Percentiles rank a stretch among this genome's conserved stretches.
Evolutionary conservation across 805 yeast genomes (phyloP).

Genomic region (Metschnikowia noctiluminum): DNA sequence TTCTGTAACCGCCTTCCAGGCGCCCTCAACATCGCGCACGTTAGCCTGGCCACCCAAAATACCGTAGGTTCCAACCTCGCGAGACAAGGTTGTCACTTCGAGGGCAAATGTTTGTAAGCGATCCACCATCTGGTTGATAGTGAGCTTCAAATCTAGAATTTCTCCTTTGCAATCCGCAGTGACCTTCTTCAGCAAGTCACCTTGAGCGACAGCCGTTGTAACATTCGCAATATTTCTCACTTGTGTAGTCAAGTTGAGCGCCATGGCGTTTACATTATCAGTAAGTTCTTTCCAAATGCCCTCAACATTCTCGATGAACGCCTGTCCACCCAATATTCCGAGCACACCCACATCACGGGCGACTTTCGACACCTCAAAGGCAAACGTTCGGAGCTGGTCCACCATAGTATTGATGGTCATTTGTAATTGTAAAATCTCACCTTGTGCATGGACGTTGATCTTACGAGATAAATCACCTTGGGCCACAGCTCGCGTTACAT

Average conservation of each 20-base stretch:
- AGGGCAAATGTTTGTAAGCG: constrained; percentile 46
- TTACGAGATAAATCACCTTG: constrained; percentile 79
- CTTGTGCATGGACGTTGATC: constrained; percentile 88
- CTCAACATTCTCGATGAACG: constrained; percentile 70
- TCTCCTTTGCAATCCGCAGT: constrained; percentile 74
- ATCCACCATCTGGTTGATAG: constrained; percentile 52
- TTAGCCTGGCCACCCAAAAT: constrained; percentile 50
- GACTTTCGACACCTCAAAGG: constrained; percentile 81
- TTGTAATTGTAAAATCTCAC: constrained; percentile 80
- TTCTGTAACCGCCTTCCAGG: constrained; percentile 49
- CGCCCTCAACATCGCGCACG: constrained; percentile 50
- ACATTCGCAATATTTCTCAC: constrained; percentile 86
- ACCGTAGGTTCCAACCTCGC: constrained; percentile 48
- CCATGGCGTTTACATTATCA: constrained; percentile 89
- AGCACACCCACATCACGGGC: constrained; percentile 89
- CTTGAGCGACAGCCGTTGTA: constrained; percentile 83
- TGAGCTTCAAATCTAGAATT: constrained; percentile 43
- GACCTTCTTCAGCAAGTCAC: constrained; percentile 76
- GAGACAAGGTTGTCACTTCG: constrained; percentile 44
- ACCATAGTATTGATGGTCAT: constrained; percentile 88
- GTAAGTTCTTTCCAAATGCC: constrained; percentile 88
- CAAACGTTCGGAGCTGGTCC: constrained; percentile 77
- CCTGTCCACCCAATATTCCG: constrained; percentile 87
- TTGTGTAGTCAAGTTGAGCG: constrained; percentile 80
- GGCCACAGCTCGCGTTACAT: constrained; percentile 86